These are phyloP conservation scores for Cladosporium oxysporum DNA, from an alignment of 2,329 filamentous ascomycete genomes.

Conservation along the genomic window DNA sequence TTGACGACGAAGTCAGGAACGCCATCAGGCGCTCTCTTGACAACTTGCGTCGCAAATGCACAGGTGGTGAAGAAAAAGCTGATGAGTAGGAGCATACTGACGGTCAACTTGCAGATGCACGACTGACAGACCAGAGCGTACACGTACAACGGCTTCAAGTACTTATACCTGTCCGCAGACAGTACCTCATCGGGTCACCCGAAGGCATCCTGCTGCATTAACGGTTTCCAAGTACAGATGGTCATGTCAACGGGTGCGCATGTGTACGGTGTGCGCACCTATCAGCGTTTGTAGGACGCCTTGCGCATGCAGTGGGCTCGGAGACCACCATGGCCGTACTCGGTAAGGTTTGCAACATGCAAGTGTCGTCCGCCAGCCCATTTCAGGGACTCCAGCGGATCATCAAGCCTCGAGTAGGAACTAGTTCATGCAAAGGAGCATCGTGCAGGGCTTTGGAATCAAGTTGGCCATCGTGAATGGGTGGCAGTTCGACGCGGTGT, in stretches of 20 bases:
- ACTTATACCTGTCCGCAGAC: neutral
- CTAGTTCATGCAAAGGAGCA: neutral
- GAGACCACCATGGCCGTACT: neutral
- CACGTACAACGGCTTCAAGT: neutral
- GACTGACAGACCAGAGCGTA: neutral
- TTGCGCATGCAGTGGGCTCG: neutral
- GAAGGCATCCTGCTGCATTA: neutral
- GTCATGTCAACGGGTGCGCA: neutral
- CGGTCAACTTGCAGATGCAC: conserved; percentile 60
- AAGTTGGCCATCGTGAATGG: neutral
- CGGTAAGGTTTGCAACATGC: neutral
- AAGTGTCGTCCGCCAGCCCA: neutral
- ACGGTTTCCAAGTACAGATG: neutral
- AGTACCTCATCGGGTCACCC: neutral
- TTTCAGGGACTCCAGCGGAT: neutral
- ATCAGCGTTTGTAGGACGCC: neutral
- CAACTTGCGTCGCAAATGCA: neutral
- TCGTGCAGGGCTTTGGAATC: neutral
- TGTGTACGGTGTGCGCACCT: neutral
- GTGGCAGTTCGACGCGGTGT: neutral
- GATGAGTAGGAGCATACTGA: conserved; percentile 44
- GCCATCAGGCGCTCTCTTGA: conserved; percentile 7
- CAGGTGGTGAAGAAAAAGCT: neutral
- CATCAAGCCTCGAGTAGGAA: neutral
- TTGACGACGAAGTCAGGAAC: conserved; percentile 32